Percentiles rank a stretch among this genome's conserved stretches.
Evolutionary conservation across 768 basidiomycete genomes (phyloP).

Genomic region (Chlorophyllum brunneum): DNA sequence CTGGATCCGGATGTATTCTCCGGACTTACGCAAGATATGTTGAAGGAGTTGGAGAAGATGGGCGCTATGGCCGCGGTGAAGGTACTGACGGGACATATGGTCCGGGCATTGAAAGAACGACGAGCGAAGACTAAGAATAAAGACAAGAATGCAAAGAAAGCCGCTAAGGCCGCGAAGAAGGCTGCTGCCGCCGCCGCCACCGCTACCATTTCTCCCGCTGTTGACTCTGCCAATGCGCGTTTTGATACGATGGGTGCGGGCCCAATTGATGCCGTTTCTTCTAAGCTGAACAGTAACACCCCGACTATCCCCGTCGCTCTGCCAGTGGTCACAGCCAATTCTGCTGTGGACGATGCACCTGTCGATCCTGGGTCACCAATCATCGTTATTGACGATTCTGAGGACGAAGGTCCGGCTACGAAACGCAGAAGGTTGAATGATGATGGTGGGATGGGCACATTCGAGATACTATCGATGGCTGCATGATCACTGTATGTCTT

Average conservation of each 20-base stretch:
- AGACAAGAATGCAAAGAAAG: conserved; percentile 32
- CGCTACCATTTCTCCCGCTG: conserved; percentile 2
- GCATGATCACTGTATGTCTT: neutral
- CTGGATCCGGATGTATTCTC: conserved; percentile 85
- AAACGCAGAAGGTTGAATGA: conserved; percentile 56
- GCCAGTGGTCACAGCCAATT: conserved; percentile 14
- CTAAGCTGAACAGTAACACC: no score
- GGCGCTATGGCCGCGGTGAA: conserved; percentile 80
- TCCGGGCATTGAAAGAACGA: conserved; percentile 78
- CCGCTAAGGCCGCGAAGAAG: conserved; percentile 24
- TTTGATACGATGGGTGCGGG: no score
- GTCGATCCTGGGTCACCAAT: conserved; percentile 47
- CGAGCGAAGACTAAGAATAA: conserved; percentile 42
- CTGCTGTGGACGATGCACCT: conserved; percentile 16
- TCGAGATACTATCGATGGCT: neutral
- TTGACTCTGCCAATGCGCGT: neutral
- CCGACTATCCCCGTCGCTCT: conserved; percentile 25
- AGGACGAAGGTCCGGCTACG: conserved; percentile 47
- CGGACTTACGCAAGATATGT: conserved; percentile 66
- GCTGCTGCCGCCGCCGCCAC: conserved; percentile 4
- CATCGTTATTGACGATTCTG: conserved; percentile 59
- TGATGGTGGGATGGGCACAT: conserved; percentile 15
- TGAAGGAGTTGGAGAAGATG: conserved; percentile 73
- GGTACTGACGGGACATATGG: conserved; percentile 81
- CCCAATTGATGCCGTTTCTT: no score